Evolutionary conservation across 441 rosid genomes (phyloP), one percentile per base, ranked within the genome.

Genomic region (Croton setiger): DNA sequence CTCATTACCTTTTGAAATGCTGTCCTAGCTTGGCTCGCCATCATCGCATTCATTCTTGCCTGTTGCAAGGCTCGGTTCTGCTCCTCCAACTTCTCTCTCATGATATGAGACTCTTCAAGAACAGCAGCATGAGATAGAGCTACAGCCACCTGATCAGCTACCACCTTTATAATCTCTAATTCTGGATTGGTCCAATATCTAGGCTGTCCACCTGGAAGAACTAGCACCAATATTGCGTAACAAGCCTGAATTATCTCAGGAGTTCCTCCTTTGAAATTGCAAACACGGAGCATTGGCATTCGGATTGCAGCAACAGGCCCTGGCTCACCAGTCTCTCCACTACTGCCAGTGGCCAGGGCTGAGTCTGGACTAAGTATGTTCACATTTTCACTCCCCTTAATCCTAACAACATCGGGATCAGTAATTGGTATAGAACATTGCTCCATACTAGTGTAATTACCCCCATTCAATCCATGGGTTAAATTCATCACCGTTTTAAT

Each of bases 51-150:
- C 68, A 73, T 70, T 67, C 76, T 81, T n/a, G 93, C 96, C 71
- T 72, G 84, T 67, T 92, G 96, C 60, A 95, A 78, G 3, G 87
- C 86, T 66, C 94, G 86, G 77, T 95, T 95, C 80, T 92, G 98
- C 76, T 90, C 90, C 68, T 78, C 94, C 59, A 95, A 72, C 78
- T 90, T 84, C 79, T 90, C 94, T 78, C 97, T 92, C 97, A 95
- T 95, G 3, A 82, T 82, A 74, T 92, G 98, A 23, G 99, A 95
- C 66, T 95, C 99, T 64, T 95, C 99, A 11, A 95, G 95, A 76
- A 90, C 87, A 14, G 97, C 95, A 18, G 99, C 98, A 75, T 95
- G 99, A 69, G 98, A 93, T 66, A 95, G 84, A 33, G 99, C 99
- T 72, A 95, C 98, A 4, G 98, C 93, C 35, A 95, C 98, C 78